Percentiles rank a stretch among this genome's conserved stretches.
These are phyloP conservation scores for Alternaria longipes DNA, from an alignment of 2,329 filamentous ascomycete species.

Conservation along the genomic window DNA sequence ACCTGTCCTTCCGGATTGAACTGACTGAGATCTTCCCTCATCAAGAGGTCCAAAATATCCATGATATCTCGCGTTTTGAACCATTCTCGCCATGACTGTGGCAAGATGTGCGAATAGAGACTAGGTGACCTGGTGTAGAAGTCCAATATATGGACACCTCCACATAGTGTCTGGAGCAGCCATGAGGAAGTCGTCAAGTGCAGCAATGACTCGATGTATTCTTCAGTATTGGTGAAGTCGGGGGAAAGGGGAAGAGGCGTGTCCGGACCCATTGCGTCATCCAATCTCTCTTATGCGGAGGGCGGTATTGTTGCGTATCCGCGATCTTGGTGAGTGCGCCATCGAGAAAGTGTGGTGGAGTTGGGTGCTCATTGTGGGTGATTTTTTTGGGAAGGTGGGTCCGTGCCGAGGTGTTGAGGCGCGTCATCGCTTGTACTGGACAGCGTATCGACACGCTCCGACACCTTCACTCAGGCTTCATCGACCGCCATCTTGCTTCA, in stretches of 20 bases:
- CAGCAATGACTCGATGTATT: constrained; percentile 81
- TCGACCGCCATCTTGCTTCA: neutral
- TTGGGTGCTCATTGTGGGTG: constrained; percentile 23
- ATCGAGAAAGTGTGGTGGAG: constrained; percentile 19
- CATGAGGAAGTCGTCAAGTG: constrained; percentile 77
- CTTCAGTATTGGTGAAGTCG: constrained; percentile 74
- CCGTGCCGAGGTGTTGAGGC: constrained; percentile 22
- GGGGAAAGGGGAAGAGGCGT: constrained; percentile 72
- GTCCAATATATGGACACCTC: constrained; percentile 95
- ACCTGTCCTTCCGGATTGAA: constrained; percentile 27
- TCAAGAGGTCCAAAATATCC: constrained; percentile 79
- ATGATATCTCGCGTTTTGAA: constrained; percentile 76
- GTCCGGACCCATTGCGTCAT: constrained; percentile 57
- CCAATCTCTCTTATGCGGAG: constrained; percentile 19
- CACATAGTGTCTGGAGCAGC: constrained; percentile 87
- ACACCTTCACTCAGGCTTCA: constrained; percentile 11
- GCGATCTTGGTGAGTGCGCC: constrained; percentile 5
- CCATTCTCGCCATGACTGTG: constrained; percentile 82
- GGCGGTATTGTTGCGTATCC: neutral
- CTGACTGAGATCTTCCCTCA: constrained; percentile 75
- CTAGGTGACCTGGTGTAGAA: constrained; percentile 90
- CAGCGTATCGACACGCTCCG: constrained; percentile 18
- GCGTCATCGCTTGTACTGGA: constrained; percentile 18
- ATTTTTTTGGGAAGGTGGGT: constrained; percentile 26
- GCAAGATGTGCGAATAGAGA: constrained; percentile 80